Conservation (phyloP, 1,284 basidiomycete species). For the Moesziomyces sp. region DNA sequence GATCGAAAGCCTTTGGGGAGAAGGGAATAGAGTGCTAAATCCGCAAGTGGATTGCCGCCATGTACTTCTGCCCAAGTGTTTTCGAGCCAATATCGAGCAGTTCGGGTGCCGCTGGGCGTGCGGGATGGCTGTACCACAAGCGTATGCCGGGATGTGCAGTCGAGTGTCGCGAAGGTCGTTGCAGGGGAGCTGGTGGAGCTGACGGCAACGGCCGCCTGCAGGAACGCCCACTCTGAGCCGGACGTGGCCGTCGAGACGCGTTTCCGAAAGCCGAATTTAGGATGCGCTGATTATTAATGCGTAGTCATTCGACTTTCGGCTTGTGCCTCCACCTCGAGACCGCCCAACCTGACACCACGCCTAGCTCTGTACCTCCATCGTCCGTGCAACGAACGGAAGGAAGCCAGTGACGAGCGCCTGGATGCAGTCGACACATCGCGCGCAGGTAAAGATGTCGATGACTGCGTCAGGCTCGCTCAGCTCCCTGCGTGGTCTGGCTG, state of each 20-base stretch:
- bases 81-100: neutral
- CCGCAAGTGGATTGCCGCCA: neutral
- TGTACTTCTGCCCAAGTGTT: neutral
- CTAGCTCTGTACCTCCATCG: too few species aligned
- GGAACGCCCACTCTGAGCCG: constrained; percentile 2
- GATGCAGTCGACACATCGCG: too few species aligned
- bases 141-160: neutral
- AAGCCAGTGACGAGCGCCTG: too few species aligned
- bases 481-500: neutral
- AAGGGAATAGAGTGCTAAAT: neutral
- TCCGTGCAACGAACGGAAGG: too few species aligned
- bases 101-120: neutral
- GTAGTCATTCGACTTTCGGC: too few species aligned
- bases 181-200: constrained; percentile 1
- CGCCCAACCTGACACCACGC: neutral
- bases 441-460: neutral
- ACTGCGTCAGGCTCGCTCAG: neutral
- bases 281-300: constrained; percentile 4
- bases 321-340: constrained; percentile 6
- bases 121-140: neutral
- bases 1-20: neutral
- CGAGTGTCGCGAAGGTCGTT: neutral
- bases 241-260: constrained; percentile 11
- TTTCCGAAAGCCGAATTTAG: constrained; percentile 22
- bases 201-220: constrained; percentile 17